Base-by-base conservation (phyloP, 129 eudicot species). In the Ambrosia artemisiifolia region DNA sequence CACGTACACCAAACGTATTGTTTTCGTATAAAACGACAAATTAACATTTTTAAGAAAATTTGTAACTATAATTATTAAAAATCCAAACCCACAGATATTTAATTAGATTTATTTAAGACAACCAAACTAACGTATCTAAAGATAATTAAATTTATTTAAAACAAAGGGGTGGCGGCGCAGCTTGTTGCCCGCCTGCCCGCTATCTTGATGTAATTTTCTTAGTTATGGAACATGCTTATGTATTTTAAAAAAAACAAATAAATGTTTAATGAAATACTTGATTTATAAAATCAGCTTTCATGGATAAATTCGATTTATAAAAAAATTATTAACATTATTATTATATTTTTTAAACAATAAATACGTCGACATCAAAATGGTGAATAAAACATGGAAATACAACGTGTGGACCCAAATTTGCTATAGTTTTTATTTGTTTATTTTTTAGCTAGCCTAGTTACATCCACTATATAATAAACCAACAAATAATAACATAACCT, bases 401-500 rank as follows among this genome's bases (percentile, higher is more conserved):
- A 12, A 1, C 32, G 19, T 17, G 67, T 68, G 74, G 75, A 10
- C 69, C 53, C 75, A 42, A 57, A 24, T 5, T 32, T 11, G 14
- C 6, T 5, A 4, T 4, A 38, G 6, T 38, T 38, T 38, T 38
- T 5, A 5, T 38, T 38, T 38, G 0, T 38, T 38, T 40, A 40
- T 1, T 4, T 40, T 40, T 40, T 40, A 40, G 7, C 6, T 40
- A 7, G n/a, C 5, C 1, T 9, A 17, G 17, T 24, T 11, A 14
- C 12, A 30, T 32, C 24, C 61, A 59, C 47, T 68, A 76, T 76
- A 76, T 68, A 76, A 76, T 68, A 76, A 67, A 67, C 75, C 33
- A 34, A 14, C 63, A 2, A 34, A 47, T 53, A 12, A 17, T 54
- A 24, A 24, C 28, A 24, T 24, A 24, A 24, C 28, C 28, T 24